A percentile compares a stretch with the other conserved stretches of the same genome.
phyloP scores from a whole-genome alignment of 805 yeast species.

The Phaffomyces opuntiae region DNA sequence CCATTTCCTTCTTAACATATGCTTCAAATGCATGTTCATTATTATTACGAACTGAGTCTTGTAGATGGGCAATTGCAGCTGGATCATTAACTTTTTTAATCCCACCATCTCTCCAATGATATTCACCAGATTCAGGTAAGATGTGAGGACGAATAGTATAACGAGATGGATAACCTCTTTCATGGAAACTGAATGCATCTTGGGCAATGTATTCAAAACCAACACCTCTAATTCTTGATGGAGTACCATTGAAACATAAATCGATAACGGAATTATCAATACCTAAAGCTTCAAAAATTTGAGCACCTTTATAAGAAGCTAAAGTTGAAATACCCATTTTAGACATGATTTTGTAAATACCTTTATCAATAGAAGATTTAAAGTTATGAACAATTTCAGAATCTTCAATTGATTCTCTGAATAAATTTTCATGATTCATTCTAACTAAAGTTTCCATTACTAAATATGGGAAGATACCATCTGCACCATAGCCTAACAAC shows the following conservation, averaged over 20 bases:
- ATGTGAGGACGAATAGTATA: slow-evolving; percentile 58
- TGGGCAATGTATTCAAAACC: slow-evolving; percentile 95
- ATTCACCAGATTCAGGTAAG: slow-evolving; percentile 93
- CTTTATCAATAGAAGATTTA: slow-evolving; percentile 79
- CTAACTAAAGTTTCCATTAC: slow-evolving; percentile 84
- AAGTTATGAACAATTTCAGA: slow-evolving; percentile 67
- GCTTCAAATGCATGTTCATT: slow-evolving; percentile 89
- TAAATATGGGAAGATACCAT: slow-evolving; percentile 89
- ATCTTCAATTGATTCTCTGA: slow-evolving; percentile 50
- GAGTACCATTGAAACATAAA: slow-evolving; percentile 94
- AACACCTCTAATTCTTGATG: slow-evolving; percentile 92
- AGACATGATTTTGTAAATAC: slow-evolving; percentile 94
- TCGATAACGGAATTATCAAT: slow-evolving; percentile 93
- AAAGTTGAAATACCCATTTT: slow-evolving; percentile 98
- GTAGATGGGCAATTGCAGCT: slow-evolving; percentile 87
- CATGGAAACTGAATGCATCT: slow-evolving; percentile 92
- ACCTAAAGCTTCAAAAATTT: slow-evolving; percentile 95
- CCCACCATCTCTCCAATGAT: slow-evolving; percentile 98
- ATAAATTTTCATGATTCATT: slow-evolving; percentile 74
- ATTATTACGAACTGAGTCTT: slow-evolving; percentile 97
- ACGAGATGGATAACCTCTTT: slow-evolving; percentile 82
- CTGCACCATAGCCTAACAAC: slow-evolving; percentile 94
- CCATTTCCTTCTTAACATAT: slow-evolving; percentile 83
- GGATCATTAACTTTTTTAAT: slow-evolving; percentile 94
- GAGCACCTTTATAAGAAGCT: slow-evolving; percentile 99